Base-by-base conservation (phyloP, 1,284 basidiomycete species). In the Inonotus obliquus region DNA sequence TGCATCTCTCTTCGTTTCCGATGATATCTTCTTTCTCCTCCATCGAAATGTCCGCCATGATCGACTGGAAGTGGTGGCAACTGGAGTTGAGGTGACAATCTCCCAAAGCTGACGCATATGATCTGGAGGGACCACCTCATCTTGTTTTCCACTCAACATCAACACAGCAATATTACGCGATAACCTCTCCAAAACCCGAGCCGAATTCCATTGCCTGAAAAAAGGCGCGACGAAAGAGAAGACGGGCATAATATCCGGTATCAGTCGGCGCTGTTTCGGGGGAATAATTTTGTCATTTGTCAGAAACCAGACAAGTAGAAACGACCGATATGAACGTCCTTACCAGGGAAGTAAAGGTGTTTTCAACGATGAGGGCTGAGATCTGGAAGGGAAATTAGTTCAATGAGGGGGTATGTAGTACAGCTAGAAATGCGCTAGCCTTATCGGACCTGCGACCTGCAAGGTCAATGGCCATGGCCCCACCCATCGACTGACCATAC, bases 401-500 rank as follows among this genome's bases (percentile, higher is more conserved):
- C 39, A 54, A 29, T 19, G 17, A 38, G 9, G 25, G 19, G 23
- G 44, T 47, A 25, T 23, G 23, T 25, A 49, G 37, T n/a, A 4
- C 4, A 44, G 2, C 4, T 11, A 25, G 7, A n/a, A 41, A 38
- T 29, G 23, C 19, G 14, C 49, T 58, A 38, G 47, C 69, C 67
- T 69, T 69, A 35, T 76, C 72, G 0, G 78, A 74, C 60, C 80
- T 80, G 27, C 75, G 73, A 1, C 74, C 74, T 1, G 81, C 83
- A 0, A 84, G 75, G 66, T 81, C 78, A 38, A 85, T 75, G 32
- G 79, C 76, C 2, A 85, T 81, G 0, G 83, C 83, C 14, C 83
- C 84, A 11, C 84, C 84, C 27, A 86, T 80, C 29, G 79, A 81
- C 69, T 85, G 84, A 0, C 84, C 83, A 65, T 82, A 86, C 0